phyloP scores from a whole-genome alignment of 129 eudicot genomes.

The Pulicaria dysenterica region DNA sequence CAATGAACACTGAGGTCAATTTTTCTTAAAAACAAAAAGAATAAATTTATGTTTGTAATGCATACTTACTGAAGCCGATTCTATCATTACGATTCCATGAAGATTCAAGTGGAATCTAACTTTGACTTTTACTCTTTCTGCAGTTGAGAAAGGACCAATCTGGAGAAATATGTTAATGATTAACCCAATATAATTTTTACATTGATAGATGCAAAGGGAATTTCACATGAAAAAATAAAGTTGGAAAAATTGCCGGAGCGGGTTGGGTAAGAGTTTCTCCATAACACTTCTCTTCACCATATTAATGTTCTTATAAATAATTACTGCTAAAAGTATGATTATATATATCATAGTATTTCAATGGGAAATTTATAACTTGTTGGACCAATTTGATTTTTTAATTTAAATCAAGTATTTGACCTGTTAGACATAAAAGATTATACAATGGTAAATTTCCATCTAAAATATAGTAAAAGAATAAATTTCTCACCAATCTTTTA shows the following conservation, averaged over 20 bases:
- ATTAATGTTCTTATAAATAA: not conserved
- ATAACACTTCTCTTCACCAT: not conserved
- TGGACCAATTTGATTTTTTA: not conserved
- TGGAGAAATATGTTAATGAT: constrained; percentile 31
- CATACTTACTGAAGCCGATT: constrained; percentile 74
- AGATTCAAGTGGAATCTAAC: constrained; percentile 68
- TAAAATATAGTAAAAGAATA: not conserved
- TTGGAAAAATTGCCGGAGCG: not conserved
- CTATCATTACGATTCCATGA: constrained; percentile 73
- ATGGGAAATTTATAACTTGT: not conserved
- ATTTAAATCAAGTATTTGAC: too few species aligned
- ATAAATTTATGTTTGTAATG: not conserved
- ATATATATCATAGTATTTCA: not conserved
- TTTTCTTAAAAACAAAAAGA: constrained; percentile 11
- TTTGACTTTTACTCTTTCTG: constrained; percentile 59
- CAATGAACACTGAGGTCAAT: not conserved
- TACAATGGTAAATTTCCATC: not conserved
- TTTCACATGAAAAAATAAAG: not conserved
- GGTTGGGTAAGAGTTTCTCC: not conserved
- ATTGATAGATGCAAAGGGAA: not conserved
- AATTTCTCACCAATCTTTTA: too few species aligned
- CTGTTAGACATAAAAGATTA: not conserved
- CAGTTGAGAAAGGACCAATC: constrained; percentile 79
- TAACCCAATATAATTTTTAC: not conserved
- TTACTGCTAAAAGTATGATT: not conserved